Base-by-base conservation (phyloP, 768 basidiomycete genomes). In the Trametes punicea region DNA sequence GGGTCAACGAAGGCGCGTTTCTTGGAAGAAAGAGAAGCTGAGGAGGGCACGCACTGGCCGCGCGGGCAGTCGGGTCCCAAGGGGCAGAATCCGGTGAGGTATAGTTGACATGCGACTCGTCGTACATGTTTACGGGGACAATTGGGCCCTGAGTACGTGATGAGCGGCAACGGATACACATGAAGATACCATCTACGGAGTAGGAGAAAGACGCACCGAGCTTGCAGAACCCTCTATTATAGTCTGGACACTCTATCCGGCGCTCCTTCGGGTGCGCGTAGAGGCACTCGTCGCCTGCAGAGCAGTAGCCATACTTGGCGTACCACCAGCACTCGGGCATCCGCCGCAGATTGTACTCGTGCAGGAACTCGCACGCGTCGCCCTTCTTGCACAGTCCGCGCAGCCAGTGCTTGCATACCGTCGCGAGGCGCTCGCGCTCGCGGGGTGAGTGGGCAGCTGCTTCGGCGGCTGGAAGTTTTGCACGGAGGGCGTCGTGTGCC, bases 321-420 rank as follows among this genome's bases (percentile, higher is more conserved):
- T 86, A 98, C 94, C 94, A 98, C 88, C 93, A 97, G 67, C 97
- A 98, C 70, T 98, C 93, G 6, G 97, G 97, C 95, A 98, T 98
- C 58, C 92, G 87, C 56, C 97, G 77, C 47, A 99, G 80, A 70
- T 98, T 97, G 77, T 98, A 99, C 75, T 98, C 97, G 73, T 99
- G 97, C 68, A 98, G 80, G 72, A 98, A 99, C 74, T 98, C 97
- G 75, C 97, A 99, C 23, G 89, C 87, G 68, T 95, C 90, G 50
- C 94, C 96, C 71, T 98, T 98, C 75, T 98, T 98, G 74, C 97
- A 98, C 16, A 99, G 79, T 13, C 97, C 97, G 54, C 97, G 84
- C 39, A 99, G 82, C 90, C 96, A 98, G 74, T 98, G 97, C 73
- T 98, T 98, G 76, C 97, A 99, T 16, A 99, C 95, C 2, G 96